These are phyloP conservation scores for Skeletonema menzelii DNA, from an alignment of 108 stramenopile species.

Conservation along the genomic window DNA sequence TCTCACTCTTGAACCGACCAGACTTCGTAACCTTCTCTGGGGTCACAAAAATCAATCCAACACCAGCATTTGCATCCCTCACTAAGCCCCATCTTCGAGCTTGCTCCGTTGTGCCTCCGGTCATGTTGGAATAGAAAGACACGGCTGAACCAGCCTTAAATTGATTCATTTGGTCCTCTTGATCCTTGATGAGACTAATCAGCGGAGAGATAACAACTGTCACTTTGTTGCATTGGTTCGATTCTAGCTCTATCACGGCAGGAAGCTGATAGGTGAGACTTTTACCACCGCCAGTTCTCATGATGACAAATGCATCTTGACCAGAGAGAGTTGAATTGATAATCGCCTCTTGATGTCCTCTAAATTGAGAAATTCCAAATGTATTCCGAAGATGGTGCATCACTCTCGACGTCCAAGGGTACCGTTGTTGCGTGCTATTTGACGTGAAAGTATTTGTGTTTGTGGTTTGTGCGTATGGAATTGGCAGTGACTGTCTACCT, in stretches of 20 bases:
- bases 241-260: conserved; percentile 58
- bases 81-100: conserved; percentile 64
- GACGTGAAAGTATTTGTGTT: background rate
- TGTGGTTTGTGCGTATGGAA: background rate
- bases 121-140: conserved; percentile 67
- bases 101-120: conserved; percentile 55
- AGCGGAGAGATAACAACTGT: conserved; percentile 90
- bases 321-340: conserved; percentile 80
- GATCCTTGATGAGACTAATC: conserved; percentile 93
- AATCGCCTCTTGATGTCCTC: conserved; percentile 85
- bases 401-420: conserved; percentile 45
- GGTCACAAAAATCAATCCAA: conserved; percentile 91
- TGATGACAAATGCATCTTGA: conserved; percentile 89
- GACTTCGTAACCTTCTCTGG: conserved; percentile 88
- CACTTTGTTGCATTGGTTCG: conserved; percentile 54
- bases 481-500: background rate
- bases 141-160: conserved; percentile 53
- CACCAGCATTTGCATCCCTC: conserved; percentile 55
- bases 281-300: conserved; percentile 96
- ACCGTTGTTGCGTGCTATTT: conserved; percentile 9
- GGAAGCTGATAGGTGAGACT: conserved; percentile 91
- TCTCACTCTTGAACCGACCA: conserved; percentile 55
- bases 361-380: conserved; percentile 74
- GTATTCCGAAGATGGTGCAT: conserved; percentile 50
- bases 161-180: conserved; percentile 89